Evolutionary conservation across 73 alveolate species (phyloP).

Genomic region (Breviolum minutum): DNA sequence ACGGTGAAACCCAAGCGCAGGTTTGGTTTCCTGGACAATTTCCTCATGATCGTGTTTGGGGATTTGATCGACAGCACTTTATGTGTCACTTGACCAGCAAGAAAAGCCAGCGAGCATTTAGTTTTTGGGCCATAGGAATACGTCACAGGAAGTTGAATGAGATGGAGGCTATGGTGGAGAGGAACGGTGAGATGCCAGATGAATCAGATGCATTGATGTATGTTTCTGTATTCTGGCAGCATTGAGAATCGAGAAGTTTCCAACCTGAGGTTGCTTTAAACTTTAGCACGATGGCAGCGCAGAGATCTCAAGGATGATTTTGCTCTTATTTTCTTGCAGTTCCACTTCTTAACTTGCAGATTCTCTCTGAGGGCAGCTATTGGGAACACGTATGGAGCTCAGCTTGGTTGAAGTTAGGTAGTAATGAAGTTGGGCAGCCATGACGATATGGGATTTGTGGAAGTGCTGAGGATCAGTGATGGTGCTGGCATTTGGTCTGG

Average conservation of each 20-base stretch:
- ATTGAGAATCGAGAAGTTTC: background rate
- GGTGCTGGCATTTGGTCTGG: conserved; percentile 90
- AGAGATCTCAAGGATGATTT: background rate
- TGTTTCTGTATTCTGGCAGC: background rate
- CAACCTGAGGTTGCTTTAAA: conserved; percentile 36
- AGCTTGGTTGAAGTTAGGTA: background rate
- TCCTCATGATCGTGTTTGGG: conserved; percentile 63
- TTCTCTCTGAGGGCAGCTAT: conserved; percentile 40
- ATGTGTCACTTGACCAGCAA: background rate
- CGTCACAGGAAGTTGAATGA: too few species aligned
- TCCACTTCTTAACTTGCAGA: background rate
- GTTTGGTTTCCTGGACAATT: conserved; percentile 76
- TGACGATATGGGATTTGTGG: too few species aligned
- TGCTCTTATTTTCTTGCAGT: background rate
- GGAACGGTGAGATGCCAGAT: background rate
- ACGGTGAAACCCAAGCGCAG: background rate
- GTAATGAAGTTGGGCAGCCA: background rate
- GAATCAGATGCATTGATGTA: too few species aligned
- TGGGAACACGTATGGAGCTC: conserved; percentile 45
- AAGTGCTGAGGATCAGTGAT: conserved; percentile 23
- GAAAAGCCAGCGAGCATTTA: background rate
- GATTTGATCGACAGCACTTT: conserved; percentile 78
- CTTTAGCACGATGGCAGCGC: conserved; percentile 91
- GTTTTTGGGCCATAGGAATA: too few species aligned
- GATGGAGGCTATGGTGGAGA: background rate